Evolutionary conservation across 345 rosid species (phyloP), one percentile per base, ranked within the genome.

Genomic region (Trapa incisa): DNA sequence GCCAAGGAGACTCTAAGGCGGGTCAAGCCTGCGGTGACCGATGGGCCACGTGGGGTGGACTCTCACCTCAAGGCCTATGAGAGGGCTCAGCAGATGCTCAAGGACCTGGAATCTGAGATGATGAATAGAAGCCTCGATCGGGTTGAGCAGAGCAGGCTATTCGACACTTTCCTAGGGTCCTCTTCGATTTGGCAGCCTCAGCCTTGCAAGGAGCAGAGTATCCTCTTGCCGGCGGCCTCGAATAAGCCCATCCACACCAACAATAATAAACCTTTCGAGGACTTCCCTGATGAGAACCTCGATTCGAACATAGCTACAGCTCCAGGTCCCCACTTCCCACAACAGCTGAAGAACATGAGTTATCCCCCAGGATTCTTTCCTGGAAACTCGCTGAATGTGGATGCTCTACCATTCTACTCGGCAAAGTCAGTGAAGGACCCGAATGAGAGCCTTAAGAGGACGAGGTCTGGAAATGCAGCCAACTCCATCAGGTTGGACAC

Each of bases 121-220:
- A 79, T 89, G 97, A 91, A 81, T 72, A 80, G 75, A 72, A 90
- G 85, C 69, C 84, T 83, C 7, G 89, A 91, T 70, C 77, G 78
- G 32, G 83, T 87, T 2, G 96, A 94, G 42, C 95, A 86, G 65
- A 87, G 93, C 6, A 84, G 83, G 78, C 88, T 91, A 35, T 89
- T 94, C 3, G 89, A 94, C 2, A 85, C 93, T 12, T 89, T 87
- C 71, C 89, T 91, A 10, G 99, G 97, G 54, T 91, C 96, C 53
- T 91, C 99, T n/a, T 89, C 91, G 1, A 82, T 87, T 66, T 91
- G 99, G 97, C 96, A 94, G 80, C 99, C 97, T 13, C 96, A 91
- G 73, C 99, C 97, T 57, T 91, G 96, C 78, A 85, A 75, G 72
- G 96, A 89, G 36, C 81, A 75, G 17, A 72, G 37, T 22, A 65